These are phyloP conservation scores for Thymus quinquecostatus DNA, from an alignment of 257 asterid genomes.

Conservation along the genomic window DNA sequence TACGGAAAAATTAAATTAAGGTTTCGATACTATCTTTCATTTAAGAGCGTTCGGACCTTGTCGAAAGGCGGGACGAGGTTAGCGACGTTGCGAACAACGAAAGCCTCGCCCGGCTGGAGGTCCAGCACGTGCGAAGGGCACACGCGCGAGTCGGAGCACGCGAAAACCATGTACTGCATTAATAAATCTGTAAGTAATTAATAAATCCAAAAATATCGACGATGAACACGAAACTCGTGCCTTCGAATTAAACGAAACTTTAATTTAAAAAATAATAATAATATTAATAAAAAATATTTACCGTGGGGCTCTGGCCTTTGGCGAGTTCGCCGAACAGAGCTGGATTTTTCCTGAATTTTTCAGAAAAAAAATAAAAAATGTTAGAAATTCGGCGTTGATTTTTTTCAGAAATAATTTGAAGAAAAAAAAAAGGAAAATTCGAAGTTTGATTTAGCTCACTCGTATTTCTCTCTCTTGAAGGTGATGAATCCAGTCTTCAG, in stretches of 20 bases:
- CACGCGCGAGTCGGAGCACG: slow-evolving; percentile 94
- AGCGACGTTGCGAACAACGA: slow-evolving; percentile 81
- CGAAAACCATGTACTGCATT: slow-evolving; percentile 83
- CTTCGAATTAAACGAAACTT: background rate
- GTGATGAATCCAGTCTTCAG: slow-evolving; percentile 74
- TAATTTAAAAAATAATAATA: background rate
- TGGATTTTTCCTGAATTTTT: slow-evolving; percentile 62
- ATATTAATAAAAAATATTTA: slow-evolving; percentile 17
- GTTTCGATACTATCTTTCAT: background rate
- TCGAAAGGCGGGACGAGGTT: slow-evolving; percentile 91
- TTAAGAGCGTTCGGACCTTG: slow-evolving; percentile 42
- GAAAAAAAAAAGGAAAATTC: background rate
- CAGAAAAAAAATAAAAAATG: background rate
- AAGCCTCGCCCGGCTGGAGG: slow-evolving; percentile 93
- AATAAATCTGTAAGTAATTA: background rate
- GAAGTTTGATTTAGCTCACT: slow-evolving; percentile 47
- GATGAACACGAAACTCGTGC: background rate
- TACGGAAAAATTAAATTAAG: background rate
- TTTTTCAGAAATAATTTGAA: background rate
- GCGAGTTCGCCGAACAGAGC: slow-evolving; percentile 71
- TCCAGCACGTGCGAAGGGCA: slow-evolving; percentile 85
- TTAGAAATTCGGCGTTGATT: slow-evolving; percentile 18
- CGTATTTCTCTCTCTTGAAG: slow-evolving; percentile 88
- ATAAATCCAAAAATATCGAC: background rate
- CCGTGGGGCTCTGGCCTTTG: slow-evolving; percentile 94